phyloP scores from a whole-genome alignment of 192 early-diverging fungal species.

The Coemansia sp. region DNA sequence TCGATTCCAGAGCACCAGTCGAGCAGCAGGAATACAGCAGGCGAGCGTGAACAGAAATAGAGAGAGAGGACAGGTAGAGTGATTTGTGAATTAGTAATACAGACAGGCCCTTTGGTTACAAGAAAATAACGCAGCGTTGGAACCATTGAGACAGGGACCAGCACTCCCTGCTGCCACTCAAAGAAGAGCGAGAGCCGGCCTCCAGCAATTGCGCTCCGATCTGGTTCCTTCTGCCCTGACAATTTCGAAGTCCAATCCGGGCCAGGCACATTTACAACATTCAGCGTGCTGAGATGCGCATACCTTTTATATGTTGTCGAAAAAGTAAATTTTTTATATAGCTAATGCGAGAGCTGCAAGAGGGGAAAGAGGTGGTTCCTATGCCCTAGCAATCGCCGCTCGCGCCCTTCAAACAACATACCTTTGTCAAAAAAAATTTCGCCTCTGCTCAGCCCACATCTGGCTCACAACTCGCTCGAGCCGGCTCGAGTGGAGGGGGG shows the following conservation, averaged over 20 bases:
- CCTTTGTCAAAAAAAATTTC: conserved; percentile 17
- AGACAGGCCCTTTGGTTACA: too few relatives aligned
- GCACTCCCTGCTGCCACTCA: too few relatives aligned
- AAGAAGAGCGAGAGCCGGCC: too few relatives aligned
- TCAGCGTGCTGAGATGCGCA: neutral
- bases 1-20: too few relatives aligned
- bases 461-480: neutral
- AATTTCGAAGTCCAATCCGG: neutral
- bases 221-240: neutral
- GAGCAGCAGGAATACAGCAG: too few relatives aligned
- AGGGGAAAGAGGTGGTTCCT: conserved; percentile 38
- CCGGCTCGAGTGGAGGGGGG: neutral
- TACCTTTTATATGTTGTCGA: conserved; percentile 24
- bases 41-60: too few relatives aligned
- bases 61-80: too few relatives aligned
- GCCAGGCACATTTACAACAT: neutral
- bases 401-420: neutral
- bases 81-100: too few relatives aligned
- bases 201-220: too few relatives aligned
- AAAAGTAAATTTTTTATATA: conserved; percentile 16
- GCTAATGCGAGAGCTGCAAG: conserved; percentile 26
- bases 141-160: too few relatives aligned
- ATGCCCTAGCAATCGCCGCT: neutral
- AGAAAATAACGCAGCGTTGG: too few relatives aligned
- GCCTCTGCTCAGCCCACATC: neutral